A percentile compares a stretch with the other conserved stretches of the same genome.
phyloP scores from a whole-genome alignment of 2,329 filamentous ascomycete genomes.

The Juglanconis sp. region DNA sequence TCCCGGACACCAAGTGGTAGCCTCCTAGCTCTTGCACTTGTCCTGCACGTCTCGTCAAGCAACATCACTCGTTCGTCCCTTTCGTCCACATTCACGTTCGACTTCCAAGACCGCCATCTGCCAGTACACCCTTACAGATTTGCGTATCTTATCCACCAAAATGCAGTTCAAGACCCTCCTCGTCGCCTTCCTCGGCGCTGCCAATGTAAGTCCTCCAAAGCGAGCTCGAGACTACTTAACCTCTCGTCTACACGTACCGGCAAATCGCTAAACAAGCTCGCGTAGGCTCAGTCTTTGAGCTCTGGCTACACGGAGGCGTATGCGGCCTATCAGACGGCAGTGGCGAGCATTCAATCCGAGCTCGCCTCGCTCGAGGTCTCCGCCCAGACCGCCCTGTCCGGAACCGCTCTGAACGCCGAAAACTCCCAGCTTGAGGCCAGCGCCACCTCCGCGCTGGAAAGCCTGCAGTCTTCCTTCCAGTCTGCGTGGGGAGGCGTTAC shows the following conservation, averaged over 20 bases:
- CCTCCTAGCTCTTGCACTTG: neutral
- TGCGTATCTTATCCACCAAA: neutral
- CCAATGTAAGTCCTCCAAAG: neutral
- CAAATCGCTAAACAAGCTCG: neutral
- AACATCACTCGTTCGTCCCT: neutral
- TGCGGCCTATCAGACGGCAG: neutral
- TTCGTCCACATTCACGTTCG: neutral
- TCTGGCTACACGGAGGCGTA: neutral
- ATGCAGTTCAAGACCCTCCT: slow-evolving; percentile 17
- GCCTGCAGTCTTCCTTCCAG: slow-evolving; percentile 3
- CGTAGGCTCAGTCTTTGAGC: neutral
- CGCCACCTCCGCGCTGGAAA: neutral
- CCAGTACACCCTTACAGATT: neutral
- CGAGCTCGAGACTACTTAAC: too few species aligned
- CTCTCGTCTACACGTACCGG: neutral
- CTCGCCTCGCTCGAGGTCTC: neutral
- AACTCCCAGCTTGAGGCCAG: neutral
- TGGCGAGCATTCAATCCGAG: neutral
- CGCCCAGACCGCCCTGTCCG: neutral
- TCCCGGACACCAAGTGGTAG: neutral
- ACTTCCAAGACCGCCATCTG: neutral
- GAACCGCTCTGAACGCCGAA: neutral
- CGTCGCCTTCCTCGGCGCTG: slow-evolving; percentile 3
- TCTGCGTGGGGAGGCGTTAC: neutral
- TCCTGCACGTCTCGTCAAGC: neutral